A percentile compares a stretch with the other conserved stretches of the same genome.
Conservation (phyloP, 129 eudicot genomes). For the Heracleum sosnowskyi region DNA sequence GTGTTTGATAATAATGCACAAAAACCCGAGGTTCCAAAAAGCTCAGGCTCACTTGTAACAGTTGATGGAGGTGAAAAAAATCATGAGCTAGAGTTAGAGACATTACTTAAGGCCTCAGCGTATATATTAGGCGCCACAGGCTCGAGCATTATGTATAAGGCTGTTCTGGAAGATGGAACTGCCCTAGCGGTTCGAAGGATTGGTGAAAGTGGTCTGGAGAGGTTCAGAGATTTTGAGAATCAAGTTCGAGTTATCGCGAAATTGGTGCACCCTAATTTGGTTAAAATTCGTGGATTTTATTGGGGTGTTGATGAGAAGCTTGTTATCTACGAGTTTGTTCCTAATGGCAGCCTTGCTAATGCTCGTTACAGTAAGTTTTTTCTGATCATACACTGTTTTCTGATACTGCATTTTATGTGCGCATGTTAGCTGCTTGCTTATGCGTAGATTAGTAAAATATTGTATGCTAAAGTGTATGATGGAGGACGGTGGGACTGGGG, state of each 20-base stretch:
- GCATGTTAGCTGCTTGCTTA: conserved; percentile 22
- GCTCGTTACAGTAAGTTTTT: conserved; percentile 79
- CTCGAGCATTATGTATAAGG: conserved; percentile 82
- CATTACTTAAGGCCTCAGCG: conserved; percentile 85
- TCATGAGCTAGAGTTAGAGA: conserved; percentile 58
- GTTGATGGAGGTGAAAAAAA: conserved; percentile 73
- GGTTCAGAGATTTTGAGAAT: conserved; percentile 81
- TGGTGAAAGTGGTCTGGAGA: conserved; percentile 71
- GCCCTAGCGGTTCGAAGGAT: conserved; percentile 70
- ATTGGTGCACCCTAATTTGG: conserved; percentile 79
- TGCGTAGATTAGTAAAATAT: background rate
- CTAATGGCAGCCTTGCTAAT: conserved; percentile 91
- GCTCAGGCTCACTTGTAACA: conserved; percentile 47
- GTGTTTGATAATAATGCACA: conserved; percentile 8
- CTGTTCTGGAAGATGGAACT: conserved; percentile 83
- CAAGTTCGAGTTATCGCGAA: conserved; percentile 74
- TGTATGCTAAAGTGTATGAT: background rate
- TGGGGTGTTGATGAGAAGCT: conserved; percentile 96
- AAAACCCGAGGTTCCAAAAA: conserved; percentile 28
- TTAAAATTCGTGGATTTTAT: conserved; percentile 81
- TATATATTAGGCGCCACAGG: conserved; percentile 80
- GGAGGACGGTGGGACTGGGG: conserved; percentile 35
- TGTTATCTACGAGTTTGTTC: conserved; percentile 80
- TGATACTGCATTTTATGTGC: conserved; percentile 8
- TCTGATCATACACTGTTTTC: background rate